Base-by-base conservation (phyloP, 139 green algal genomes). In the Auxenochlorella protothecoides region DNA sequence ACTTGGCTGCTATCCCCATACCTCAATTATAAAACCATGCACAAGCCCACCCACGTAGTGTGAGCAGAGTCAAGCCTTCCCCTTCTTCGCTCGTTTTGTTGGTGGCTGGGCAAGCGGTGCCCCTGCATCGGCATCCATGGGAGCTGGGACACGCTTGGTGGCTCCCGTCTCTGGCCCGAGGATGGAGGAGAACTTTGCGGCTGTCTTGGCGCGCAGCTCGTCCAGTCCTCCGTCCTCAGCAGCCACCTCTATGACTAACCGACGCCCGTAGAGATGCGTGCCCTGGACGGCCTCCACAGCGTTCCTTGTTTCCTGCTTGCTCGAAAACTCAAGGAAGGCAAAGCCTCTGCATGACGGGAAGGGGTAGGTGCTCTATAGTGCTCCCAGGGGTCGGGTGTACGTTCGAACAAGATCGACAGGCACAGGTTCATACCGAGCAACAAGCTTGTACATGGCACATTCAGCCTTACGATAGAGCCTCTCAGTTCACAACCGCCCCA, bases 231-330 rank as follows among this genome's bases (percentile, higher is more conserved):
- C 83, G 6, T 90, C 89, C 64, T 92, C 90, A 16, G 81, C 81
- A 4, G 93, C 92, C 72, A 89, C 93, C 77, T 97, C 91, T 9
- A 97, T 72, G 5, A 95, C 89, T 57, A 99, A 73, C 3, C 94
- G 83, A 3, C 95, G 82, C 3, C 95, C 95, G 70, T 98, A 99
- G 64, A 99, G 76, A 76, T 99, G 95, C 10, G 89, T 86, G 13
- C 86, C 88, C 0, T 79, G 71, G 57, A 97, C 83, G 0, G 88
- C 84, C 10, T 85, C 78, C 69, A 85, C 66, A 0, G 88, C 88
- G 13, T 63, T 74, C 56, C 71, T 60, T 1, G 90, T 88, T 69
- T 87, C 83, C 66, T 90, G 87, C 74, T 89, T 87, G 3, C 87
- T 95, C 5, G 87, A 81, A 71, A 96, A 97, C 75, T 98, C 94